Percentiles rank a stretch among this genome's conserved stretches.
Conservation (phyloP, 2,329 filamentous ascomycete genomes). For the Fusarium chaquense region DNA sequence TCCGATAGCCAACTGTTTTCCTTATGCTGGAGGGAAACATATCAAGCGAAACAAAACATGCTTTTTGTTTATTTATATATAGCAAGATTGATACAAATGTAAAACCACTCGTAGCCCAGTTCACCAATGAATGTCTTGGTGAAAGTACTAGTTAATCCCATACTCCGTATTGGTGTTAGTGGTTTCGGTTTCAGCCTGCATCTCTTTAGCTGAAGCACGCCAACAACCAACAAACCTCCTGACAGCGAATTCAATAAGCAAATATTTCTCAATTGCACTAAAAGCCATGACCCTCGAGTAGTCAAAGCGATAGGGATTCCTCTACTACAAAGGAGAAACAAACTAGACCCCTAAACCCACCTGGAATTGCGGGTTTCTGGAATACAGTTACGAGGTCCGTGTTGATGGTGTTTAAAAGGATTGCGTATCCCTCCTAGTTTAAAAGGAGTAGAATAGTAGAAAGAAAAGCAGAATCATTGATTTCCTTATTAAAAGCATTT, state of each 20-base stretch:
- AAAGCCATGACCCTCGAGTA: neutral
- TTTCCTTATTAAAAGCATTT: conserved; percentile 13
- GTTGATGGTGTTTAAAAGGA: conserved; percentile 24
- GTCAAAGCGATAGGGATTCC: neutral
- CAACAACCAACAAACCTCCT: neutral
- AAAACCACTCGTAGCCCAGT: neutral
- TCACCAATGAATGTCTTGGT: neutral
- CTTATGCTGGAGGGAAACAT: neutral
- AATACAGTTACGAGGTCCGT: neutral
- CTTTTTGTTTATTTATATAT: neutral
- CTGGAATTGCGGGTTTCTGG: conserved; percentile 1
- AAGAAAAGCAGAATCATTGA: conserved; percentile 16
- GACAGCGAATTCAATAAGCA: neutral
- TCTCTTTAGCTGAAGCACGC: conserved; percentile 5
- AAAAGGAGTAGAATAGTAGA: neutral
- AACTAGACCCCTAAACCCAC: conserved; percentile 15
- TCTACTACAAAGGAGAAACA: neutral
- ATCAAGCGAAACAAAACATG: neutral
- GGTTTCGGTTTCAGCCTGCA: conserved; percentile 25
- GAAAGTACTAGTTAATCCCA: neutral
- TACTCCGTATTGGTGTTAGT: neutral
- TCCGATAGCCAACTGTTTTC: too few species aligned
- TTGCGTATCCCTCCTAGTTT: conserved; percentile 9
- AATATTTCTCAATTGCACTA: neutral
- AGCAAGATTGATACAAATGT: neutral